A percentile compares a stretch with the other conserved stretches of the same genome.
Conservation (phyloP, 2,329 filamentous ascomycete genomes). For the Xylariaceae sp. region DNA sequence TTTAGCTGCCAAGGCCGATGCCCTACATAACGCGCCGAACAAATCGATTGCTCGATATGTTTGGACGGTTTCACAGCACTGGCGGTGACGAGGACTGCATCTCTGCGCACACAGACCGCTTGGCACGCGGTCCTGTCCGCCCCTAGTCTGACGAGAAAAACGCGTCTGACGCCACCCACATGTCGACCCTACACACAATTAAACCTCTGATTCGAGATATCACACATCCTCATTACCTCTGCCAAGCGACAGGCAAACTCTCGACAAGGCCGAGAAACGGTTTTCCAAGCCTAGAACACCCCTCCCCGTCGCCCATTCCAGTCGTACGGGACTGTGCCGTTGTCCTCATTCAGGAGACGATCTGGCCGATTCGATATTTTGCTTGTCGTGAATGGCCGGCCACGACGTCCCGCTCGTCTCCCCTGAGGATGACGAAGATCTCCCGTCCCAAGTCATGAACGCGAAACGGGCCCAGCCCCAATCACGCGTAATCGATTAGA, state of each 20-base stretch:
- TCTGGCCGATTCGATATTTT: neutral
- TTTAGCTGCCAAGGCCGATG: constrained; percentile 20
- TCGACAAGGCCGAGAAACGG: neutral
- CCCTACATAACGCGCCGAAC: constrained; percentile 17
- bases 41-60: constrained; percentile 7
- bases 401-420: neutral
- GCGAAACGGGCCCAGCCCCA: neutral
- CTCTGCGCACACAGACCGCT: constrained; percentile 16
- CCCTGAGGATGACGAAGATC: neutral
- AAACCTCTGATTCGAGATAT: constrained; percentile 12
- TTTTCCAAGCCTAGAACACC: neutral
- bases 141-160: constrained; percentile 9
- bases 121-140: constrained; percentile 11
- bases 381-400: neutral
- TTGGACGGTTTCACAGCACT: constrained; percentile 19
- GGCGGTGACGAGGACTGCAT: constrained; percentile 16
- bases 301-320: neutral
- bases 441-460: neutral
- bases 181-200: neutral
- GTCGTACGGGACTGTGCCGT: neutral
- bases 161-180: constrained; percentile 4
- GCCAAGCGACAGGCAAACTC: constrained; percentile 1
- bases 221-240: neutral
- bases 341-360: neutral
- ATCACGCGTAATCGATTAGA: neutral